Evolutionary conservation across 352 stramenopile genomes (phyloP), one percentile per base, ranked within the genome.

Genomic region (Pythium phragmitis): DNA sequence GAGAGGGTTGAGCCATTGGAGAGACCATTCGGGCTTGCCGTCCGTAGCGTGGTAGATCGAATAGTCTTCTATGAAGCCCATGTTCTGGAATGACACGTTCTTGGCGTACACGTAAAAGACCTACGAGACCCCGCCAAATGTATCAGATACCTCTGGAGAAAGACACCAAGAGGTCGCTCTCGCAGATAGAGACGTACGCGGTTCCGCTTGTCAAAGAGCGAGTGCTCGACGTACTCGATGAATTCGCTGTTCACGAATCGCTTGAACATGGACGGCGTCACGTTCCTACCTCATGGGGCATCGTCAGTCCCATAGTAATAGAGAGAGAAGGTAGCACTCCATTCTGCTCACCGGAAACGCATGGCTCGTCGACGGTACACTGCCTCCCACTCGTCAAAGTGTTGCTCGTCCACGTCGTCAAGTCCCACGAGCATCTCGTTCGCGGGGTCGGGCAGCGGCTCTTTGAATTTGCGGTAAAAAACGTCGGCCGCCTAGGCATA

Each of bases 391-490:
- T 90, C 75, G 12, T 85, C 74, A 8, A 90, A 63, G 1, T 70
- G 47, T 4, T 76, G 62, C 56, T 90, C 79, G 34, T 89, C 76
- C 5, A 85, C 30, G 37, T 79, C 36, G 4, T 73, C 64, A 39
- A 88, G 76, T 7, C 63, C 74, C 26, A 79, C 49, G 2, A 88
- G 58, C 41, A 87, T 65, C n/a, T 74, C 70, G 62, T 72, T 80
- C 33, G 70, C 73, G n/a, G 74, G 74, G 42, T 91, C 85, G 11
- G 85, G 85, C 2, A 92, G 61, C 0, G 85, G 85, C 50, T 91
- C 75, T 46, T 90, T 91, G 69, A 91, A 94, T 46, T 89, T 90
- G 45, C 85, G 81, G 52, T 91, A 94, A 57, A 89, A 89, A 47
- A 91, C 68, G 30, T 91, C 67, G 11, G 74, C 72, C 36, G 79